Evolutionary conservation across 805 yeast species (phyloP).

Genomic region (Lipomyces mesembrius): DNA sequence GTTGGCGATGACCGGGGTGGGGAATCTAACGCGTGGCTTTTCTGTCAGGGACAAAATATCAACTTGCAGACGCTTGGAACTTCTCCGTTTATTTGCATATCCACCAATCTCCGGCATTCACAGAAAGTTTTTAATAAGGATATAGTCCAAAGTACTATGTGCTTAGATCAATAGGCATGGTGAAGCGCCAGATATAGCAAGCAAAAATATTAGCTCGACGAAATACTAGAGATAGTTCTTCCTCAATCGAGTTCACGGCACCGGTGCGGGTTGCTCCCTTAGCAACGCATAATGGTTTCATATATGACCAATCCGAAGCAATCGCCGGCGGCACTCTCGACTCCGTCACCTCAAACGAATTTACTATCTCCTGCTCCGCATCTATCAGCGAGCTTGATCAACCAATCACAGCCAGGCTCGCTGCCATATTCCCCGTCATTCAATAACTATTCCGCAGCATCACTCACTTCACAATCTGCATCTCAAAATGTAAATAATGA

Average conservation of each 20-base stretch:
- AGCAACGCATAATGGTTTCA: not conserved
- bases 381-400: slow-evolving; percentile 1
- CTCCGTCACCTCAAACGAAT: slow-evolving; percentile 24
- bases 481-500: slow-evolving; percentile 3
- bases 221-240: not conserved
- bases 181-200: not conserved
- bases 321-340: slow-evolving; percentile 25
- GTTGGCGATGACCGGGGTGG: too few species aligned
- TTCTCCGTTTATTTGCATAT: too few species aligned
- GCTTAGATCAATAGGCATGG: not conserved
- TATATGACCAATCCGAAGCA: slow-evolving; percentile 6
- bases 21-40: too few species aligned
- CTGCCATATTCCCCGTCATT: slow-evolving; percentile 7
- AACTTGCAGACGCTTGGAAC: too few species aligned
- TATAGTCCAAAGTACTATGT: not conserved
- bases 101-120: not conserved
- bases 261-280: not conserved
- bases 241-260: not conserved
- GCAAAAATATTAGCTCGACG: not conserved
- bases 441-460: not conserved
- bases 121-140: not conserved
- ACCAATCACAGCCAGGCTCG: slow-evolving; percentile 2
- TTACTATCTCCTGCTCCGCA: slow-evolving; percentile 23
- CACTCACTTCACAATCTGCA: slow-evolving; percentile 2
- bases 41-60: too few species aligned